Base-by-base conservation (phyloP, 352 stramenopile genomes). In the Phytophthora pluvialis region DNA sequence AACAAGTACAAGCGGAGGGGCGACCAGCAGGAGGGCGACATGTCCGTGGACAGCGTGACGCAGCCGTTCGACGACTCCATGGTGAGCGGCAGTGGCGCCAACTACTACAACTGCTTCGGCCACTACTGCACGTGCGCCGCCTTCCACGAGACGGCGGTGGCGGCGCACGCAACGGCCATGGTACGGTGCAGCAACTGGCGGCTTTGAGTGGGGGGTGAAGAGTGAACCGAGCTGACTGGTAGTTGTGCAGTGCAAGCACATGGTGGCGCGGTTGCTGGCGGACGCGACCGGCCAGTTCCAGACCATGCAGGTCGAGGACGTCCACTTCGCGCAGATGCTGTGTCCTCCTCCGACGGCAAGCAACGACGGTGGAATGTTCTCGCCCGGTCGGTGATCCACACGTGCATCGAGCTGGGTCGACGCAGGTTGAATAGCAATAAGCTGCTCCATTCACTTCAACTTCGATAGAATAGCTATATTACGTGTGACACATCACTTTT, bases 71-170 rank as follows among this genome's bases (percentile, higher is more conserved):
- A 89, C 16, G 61, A 56, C 3, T 71, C 58, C 21, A 70, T 81
- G 51, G 62, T 70, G 56, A 72, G 63, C 26, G 74, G 75, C n/a
- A 71, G 40, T 13, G 75, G 77, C 3, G 72, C 80, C 4, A 87
- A 80, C 42, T 91, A 86, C 65, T 91, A 91, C 80, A 91, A 88
- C 54, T 86, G 78, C 66, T 86, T 89, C 29, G 61, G 77, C 42
- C 82, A 91, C 51, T 91, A 88, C 53, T 91, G 82, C 69, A 81
- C 76, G 18, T 91, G 82, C 61, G 64, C 62, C 11, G 67, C 67
- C 4, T 91, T 91, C 70, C 78, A 85, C 42, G 62, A 83, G 42
- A 75, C 65, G 38, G 61, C 61, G 0, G 63, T 79, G 31, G 72
- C 68, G 53, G 65, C 64, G 16, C 59, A 70, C 26, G 68, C 82